Percentiles rank a stretch among this genome's conserved stretches.
phyloP scores from a whole-genome alignment of 192 early-diverging fungal genomes.

The Entrophospora sp. region DNA sequence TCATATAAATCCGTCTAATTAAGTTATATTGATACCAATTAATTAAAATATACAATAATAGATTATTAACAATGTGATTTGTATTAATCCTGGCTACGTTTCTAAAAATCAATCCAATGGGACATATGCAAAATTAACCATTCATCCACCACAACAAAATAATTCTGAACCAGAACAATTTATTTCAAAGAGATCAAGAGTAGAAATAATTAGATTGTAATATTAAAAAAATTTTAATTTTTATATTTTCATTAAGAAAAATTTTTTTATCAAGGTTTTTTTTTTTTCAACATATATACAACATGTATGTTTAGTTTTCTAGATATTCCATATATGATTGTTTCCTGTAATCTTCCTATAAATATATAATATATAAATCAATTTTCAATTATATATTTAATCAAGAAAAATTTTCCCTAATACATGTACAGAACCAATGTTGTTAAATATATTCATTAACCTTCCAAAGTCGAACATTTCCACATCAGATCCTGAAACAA shows the following conservation, averaged over 20 bases:
- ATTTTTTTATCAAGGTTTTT: too few relatives aligned
- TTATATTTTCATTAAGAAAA: background rate
- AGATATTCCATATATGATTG: too few relatives aligned
- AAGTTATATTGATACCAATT: background rate
- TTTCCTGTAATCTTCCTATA: too few relatives aligned
- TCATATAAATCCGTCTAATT: background rate
- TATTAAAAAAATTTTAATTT: background rate
- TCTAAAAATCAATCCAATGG: slow-evolving; percentile 65
- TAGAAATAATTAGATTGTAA: slow-evolving; percentile 3
- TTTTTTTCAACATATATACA: too few relatives aligned
- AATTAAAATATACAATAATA: background rate
- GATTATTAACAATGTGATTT: slow-evolving; percentile 61
- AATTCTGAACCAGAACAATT: background rate
- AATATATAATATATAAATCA: too few relatives aligned
- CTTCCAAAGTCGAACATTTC: too few relatives aligned
- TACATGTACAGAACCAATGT: too few relatives aligned
- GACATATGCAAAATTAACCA: slow-evolving; percentile 68
- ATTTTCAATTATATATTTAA: too few relatives aligned
- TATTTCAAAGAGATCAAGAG: background rate
- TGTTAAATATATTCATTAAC: too few relatives aligned
- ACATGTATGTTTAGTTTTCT: too few relatives aligned
- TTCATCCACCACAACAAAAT: slow-evolving; percentile 47
- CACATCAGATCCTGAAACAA: too few relatives aligned
- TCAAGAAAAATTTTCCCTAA: too few relatives aligned
- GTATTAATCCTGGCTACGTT: slow-evolving; percentile 78